Evolutionary conservation across 108 stramenopile species (phyloP), one percentile per base, ranked within the genome.

Genomic region (Pseudonitzschia pungens): DNA sequence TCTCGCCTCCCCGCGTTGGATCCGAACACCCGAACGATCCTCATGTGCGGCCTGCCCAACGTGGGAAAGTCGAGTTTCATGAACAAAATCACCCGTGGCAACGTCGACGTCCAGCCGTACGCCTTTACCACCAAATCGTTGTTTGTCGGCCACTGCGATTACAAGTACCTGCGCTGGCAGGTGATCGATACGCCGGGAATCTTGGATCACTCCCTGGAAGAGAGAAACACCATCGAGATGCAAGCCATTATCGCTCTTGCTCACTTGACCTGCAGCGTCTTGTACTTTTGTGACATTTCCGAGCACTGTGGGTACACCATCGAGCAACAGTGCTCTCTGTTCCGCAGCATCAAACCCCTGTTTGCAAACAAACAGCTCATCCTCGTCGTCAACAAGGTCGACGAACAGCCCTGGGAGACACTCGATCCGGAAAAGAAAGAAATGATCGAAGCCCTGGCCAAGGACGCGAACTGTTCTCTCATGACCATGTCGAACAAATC

Each of bases 171-270:
- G 75, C 83, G 98, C 56, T 99, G 99, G 99, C 99, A 99, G 86
- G 99, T 98, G 48, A 96, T 99, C 77, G 99, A 99, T 81, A 99
- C 99, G 14, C 99, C 99, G 15, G 99, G 99, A 20, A 98, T 99
- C 60, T 77, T 99, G 70, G 99, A 99, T 77, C 95, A 97, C 72
- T 81, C 97, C 9, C 75, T 99, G 62, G 99, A 99, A 83, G 92
- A 98, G 74, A 81, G 98, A 27, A 99, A 99, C 79, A 98, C 98
- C 33, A 99, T 99, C 86, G 99, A 99, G 77, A 99, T 99, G 99
- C 99, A 99, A 82, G 97, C 99, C 57, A 96, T 99, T 53, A 99
- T 98, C 59, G 99, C 99, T 1, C 83, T 99, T 66, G 99, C 99
- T 18, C 99, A 99, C 72, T 91, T 99, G 77, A 95, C 95, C 50